Evolutionary conservation across 768 basidiomycete genomes (phyloP), one percentile per base, ranked within the genome.

Genomic region (Suillus occidentalis): DNA sequence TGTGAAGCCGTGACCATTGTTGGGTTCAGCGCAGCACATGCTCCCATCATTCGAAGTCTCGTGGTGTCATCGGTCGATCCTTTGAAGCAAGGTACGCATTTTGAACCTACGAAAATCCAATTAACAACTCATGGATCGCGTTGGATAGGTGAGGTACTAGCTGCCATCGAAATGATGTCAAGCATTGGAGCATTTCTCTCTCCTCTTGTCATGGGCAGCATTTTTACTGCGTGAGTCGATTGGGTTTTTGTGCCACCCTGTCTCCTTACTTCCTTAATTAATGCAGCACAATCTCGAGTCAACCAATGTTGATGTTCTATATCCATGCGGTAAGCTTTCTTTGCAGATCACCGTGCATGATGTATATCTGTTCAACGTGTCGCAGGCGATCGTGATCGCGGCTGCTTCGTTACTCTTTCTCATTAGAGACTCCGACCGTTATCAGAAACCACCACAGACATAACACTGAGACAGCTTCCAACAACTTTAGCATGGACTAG

Each of bases 131-230:
- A 66, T 45, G 68, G 28, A 0, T 9, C 12, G 9, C 40, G 20
- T 13, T 3, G 25, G 16, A 25, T 40, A 76, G 75, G 75, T 49
- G 72, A 76, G 16, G 70, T 73, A 45, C 49, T 76, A 45, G 75
- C 75, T 47, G 72, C 72, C 1, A 58, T 76, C 40, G 70, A 71
- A 25, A 76, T 77, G 66, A 69, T 77, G 2, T 25, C 64, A 7
- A 67, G 66, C 14, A 63, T 69, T 3, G 76, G 70, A 36, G 18
- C 9, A 5, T 18, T 69, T 3, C 64, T 76, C 28, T 76, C 76
- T 5, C 73, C 75, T 3, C 36, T 77, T 60, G 61, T 77, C 52
- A 74, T 77, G 73, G 75, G 75, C 8, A 57, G 73, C 47, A 68
- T 76, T 40, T 53, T 76, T 31, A 70, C 72, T 13, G 63, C 66